These are phyloP conservation scores for Cokeromyces recurvatus DNA, from an alignment of 371 early-diverging fungal species.

Conservation along the genomic window DNA sequence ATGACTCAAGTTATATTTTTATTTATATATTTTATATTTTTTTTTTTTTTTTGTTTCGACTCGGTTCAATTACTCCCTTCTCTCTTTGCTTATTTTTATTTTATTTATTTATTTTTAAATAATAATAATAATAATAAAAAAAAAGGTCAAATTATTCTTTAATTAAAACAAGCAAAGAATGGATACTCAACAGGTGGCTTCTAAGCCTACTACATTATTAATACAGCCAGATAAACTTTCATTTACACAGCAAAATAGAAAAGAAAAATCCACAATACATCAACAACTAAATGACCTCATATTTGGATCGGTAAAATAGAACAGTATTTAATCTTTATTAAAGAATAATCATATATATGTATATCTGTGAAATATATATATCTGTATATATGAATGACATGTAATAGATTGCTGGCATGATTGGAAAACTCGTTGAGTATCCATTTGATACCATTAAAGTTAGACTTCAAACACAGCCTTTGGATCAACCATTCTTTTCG, in stretches of 20 bases:
- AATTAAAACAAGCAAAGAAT: no score
- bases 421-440: conserved; percentile 91
- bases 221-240: neutral
- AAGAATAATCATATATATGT: neutral
- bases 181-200: conserved; percentile 13
- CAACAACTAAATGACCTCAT: conserved; percentile 26
- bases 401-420: conserved; percentile 79
- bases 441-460: conserved; percentile 98
- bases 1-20: no score
- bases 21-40: no score
- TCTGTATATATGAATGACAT: neutral
- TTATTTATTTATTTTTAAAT: neutral
- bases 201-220: conserved; percentile 1
- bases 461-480: conserved; percentile 85
- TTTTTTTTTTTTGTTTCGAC: no score
- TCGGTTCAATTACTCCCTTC: neutral
- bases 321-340: no score
- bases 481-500: conserved; percentile 60
- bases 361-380: neutral
- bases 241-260: neutral
- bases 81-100: neutral
- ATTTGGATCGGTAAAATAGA: conserved; percentile 26
- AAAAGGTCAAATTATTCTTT: no score
- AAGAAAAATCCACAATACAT: conserved; percentile 11
- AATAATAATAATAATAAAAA: no score